Evolutionary conservation across 495 filamentous ascomycete genomes (phyloP).

Genomic region (Amphirosellinia nigrospora): DNA sequence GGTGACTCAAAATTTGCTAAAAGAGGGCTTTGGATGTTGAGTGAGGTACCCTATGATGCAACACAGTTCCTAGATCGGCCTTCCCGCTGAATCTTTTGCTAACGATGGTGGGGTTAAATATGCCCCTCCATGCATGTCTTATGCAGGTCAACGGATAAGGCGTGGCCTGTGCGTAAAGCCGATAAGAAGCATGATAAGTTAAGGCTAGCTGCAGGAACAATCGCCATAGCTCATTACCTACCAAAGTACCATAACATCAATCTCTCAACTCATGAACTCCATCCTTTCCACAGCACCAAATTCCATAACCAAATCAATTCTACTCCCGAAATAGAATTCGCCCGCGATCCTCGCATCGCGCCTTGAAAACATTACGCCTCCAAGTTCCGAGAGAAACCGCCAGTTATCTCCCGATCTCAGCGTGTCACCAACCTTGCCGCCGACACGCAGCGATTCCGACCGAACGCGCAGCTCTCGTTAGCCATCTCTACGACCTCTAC

Average conservation of each 20-base stretch:
- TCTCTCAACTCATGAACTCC: neutral
- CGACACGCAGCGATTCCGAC: neutral
- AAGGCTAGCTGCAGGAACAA: neutral
- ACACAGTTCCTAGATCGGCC: constrained; percentile 24
- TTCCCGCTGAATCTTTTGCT: constrained; percentile 6
- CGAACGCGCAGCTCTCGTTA: neutral
- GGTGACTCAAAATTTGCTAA: constrained; percentile 28
- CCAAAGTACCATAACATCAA: neutral
- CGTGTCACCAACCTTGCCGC: neutral
- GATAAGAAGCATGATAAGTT: constrained; percentile 14
- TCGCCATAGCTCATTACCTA: neutral
- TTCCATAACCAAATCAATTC: neutral
- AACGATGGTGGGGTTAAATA: constrained; percentile 22
- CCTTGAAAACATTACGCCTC: neutral
- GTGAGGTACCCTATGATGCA: constrained; percentile 22
- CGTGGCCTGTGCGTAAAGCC: constrained; percentile 30
- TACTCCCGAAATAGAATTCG: neutral
- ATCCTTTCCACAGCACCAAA: neutral
- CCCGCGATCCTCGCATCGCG: no score
- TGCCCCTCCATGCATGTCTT: constrained; percentile 26
- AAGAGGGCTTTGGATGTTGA: constrained; percentile 22
- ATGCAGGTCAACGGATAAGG: constrained; percentile 27
- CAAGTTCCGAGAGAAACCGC: neutral
- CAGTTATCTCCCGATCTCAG: neutral
- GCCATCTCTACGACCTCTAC: neutral